A percentile compares a stretch with the other conserved stretches of the same genome.
Evolutionary conservation across 768 basidiomycete species (phyloP).

Genomic region (Mycena pura): DNA sequence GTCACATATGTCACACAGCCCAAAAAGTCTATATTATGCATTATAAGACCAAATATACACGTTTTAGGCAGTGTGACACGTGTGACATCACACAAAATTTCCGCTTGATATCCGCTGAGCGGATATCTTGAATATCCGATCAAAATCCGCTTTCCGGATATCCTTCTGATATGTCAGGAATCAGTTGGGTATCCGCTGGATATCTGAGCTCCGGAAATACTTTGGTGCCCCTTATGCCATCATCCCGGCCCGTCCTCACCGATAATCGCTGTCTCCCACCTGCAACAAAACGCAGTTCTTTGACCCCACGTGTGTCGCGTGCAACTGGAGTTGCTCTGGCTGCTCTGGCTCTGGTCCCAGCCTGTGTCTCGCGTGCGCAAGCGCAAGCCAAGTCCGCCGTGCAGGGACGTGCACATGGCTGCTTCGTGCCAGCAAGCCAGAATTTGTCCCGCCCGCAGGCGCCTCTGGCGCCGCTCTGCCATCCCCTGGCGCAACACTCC

Average conservation of each 20-base stretch:
- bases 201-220: no score
- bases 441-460: conserved; percentile 63
- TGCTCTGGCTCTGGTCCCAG: conserved; percentile 64
- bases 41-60: no score
- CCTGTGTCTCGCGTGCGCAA: conserved; percentile 63
- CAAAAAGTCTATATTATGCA: no score
- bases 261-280: conserved; percentile 79
- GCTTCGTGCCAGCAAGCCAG: conserved; percentile 68
- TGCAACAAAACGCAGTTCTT: conserved; percentile 76
- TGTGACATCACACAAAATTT: no score
- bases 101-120: no score
- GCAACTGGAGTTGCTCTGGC: conserved; percentile 71
- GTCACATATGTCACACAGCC: no score
- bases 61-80: no score
- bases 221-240: no score
- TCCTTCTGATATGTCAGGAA: no score
- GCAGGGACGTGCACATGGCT: conserved; percentile 64
- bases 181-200: no score
- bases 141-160: no score
- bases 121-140: no score
- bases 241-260: conserved; percentile 71
- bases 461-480: conserved; percentile 55
- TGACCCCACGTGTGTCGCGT: conserved; percentile 70
- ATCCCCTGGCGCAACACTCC: conserved; percentile 54
- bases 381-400: conserved; percentile 54